A percentile compares a stretch with the other conserved stretches of the same genome.
These are phyloP conservation scores for Colletotrichum cereale DNA, from an alignment of 2,329 filamentous ascomycete species.

Conservation along the genomic window DNA sequence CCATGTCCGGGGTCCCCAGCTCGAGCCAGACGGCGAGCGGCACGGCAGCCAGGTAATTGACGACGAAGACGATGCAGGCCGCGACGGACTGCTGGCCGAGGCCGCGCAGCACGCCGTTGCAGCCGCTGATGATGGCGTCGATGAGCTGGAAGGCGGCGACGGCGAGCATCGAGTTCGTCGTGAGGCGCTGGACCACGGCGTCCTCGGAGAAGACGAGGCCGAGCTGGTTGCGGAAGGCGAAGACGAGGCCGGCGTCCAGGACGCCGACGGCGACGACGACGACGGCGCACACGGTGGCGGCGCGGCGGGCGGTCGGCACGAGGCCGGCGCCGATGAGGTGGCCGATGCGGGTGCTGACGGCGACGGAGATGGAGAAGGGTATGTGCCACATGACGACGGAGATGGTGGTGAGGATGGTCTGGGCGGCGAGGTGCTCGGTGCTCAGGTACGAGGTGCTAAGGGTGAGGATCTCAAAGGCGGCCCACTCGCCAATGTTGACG, in stretches of 20 bases:
- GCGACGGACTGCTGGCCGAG: constrained; percentile 54
- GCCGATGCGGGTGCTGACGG: constrained; percentile 56
- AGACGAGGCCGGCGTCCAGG: constrained; percentile 50
- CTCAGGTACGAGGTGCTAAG: constrained; percentile 59
- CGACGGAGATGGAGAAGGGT: constrained; percentile 57
- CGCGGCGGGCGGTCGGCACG: constrained; percentile 49
- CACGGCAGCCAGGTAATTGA: constrained; percentile 55
- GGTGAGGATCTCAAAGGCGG: constrained; percentile 58
- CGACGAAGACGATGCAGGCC: constrained; percentile 51
- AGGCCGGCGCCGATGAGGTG: constrained; percentile 56
- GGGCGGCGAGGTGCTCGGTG: constrained; percentile 57
- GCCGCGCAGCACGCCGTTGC: constrained; percentile 55
- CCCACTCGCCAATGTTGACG: constrained; percentile 58
- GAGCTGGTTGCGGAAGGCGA: constrained; percentile 48
- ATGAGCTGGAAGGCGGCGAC: constrained; percentile 52
- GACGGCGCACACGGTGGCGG: constrained; percentile 48
- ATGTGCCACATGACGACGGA: constrained; percentile 58
- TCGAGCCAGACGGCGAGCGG: constrained; percentile 55
- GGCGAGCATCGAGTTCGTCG: constrained; percentile 48
- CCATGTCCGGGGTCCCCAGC: constrained; percentile 48
- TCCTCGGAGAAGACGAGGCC: constrained; percentile 51
- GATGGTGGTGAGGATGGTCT: constrained; percentile 56
- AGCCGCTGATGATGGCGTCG: constrained; percentile 51
- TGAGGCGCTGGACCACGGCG: constrained; percentile 46
- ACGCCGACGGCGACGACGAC: constrained; percentile 50